Percentiles rank a stretch among this genome's conserved stretches.
Conservation (phyloP, 441 rosid species). For the Mallotus japonicus region DNA sequence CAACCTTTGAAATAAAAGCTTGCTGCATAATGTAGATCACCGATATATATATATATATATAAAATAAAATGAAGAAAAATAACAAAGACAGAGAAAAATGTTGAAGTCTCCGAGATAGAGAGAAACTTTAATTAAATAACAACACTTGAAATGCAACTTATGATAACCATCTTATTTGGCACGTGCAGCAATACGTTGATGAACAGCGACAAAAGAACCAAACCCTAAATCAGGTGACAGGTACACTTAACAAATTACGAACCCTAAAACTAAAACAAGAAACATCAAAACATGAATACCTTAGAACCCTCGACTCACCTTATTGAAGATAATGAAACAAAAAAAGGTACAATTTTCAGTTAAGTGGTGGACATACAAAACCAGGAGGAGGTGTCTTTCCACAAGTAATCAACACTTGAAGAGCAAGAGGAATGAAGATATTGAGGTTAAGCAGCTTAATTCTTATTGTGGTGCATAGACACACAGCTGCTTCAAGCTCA, state of each 20-base stretch:
- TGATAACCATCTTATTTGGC: too few relatives aligned
- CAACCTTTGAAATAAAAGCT: too few relatives aligned
- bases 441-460: conserved; percentile 64
- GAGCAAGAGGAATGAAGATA: conserved; percentile 58
- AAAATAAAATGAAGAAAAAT: too few relatives aligned
- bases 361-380: conserved; percentile 52
- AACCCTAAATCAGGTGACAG: not conserved
- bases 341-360: not conserved
- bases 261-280: not conserved
- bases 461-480: conserved; percentile 64
- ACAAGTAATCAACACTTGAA: conserved; percentile 62
- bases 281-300: too few relatives aligned
- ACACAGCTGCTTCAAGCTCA: conserved; percentile 66
- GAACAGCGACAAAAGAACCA: not conserved
- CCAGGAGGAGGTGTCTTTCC: conserved; percentile 73
- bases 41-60: too few relatives aligned
- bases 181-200: too few relatives aligned
- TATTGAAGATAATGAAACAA: not conserved
- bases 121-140: too few relatives aligned
- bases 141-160: too few relatives aligned
- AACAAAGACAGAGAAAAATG: too few relatives aligned
- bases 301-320: not conserved
- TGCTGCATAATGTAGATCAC: too few relatives aligned
- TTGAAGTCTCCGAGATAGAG: too few relatives aligned
- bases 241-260: not conserved